A percentile compares a stretch with the other conserved stretches of the same genome.
Conservation (phyloP, 495 filamentous ascomycete species). For the Ramalina intermedia region DNA sequence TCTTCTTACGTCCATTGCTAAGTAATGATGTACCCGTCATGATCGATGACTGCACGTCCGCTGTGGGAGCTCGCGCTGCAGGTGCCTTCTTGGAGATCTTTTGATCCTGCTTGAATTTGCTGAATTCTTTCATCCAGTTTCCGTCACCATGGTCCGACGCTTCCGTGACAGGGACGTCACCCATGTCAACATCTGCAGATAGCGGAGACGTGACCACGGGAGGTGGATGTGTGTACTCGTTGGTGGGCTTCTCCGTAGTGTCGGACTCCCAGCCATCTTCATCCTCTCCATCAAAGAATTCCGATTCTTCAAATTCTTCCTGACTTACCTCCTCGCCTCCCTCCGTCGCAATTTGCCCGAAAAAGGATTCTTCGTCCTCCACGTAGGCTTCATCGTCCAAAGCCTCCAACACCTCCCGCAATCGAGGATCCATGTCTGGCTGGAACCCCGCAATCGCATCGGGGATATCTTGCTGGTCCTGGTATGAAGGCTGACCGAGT, state of each 20-base stretch:
- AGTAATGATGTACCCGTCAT: conserved; percentile 62
- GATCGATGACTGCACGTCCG: conserved; percentile 59
- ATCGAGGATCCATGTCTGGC: conserved; percentile 92
- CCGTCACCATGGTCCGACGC: conserved; percentile 34
- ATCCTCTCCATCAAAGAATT: conserved; percentile 42
- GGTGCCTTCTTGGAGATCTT: conserved; percentile 30
- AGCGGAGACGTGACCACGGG: neutral
- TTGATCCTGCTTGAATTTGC: conserved; percentile 20
- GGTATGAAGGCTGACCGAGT: conserved; percentile 60
- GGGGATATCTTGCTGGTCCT: conserved; percentile 85
- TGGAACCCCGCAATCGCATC: conserved; percentile 86
- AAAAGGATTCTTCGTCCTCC: conserved; percentile 70
- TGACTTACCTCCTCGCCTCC: conserved; percentile 52
- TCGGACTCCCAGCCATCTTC: conserved; percentile 87
- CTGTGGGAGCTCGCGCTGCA: conserved; percentile 45
- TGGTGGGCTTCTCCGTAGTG: conserved; percentile 62
- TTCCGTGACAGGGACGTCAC: conserved; percentile 1
- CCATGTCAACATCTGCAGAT: conserved; percentile 14
- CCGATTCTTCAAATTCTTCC: conserved; percentile 49
- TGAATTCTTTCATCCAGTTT: conserved; percentile 77
- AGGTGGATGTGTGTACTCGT: conserved; percentile 12
- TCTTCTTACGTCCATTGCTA: conserved; percentile 57
- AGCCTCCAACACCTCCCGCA: conserved; percentile 86
- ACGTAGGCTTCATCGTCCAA: conserved; percentile 94
- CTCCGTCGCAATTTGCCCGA: conserved; percentile 60